Conservation (phyloP, 2,329 filamentous ascomycete species). For the Ophidiomyces ophidiicola region DNA sequence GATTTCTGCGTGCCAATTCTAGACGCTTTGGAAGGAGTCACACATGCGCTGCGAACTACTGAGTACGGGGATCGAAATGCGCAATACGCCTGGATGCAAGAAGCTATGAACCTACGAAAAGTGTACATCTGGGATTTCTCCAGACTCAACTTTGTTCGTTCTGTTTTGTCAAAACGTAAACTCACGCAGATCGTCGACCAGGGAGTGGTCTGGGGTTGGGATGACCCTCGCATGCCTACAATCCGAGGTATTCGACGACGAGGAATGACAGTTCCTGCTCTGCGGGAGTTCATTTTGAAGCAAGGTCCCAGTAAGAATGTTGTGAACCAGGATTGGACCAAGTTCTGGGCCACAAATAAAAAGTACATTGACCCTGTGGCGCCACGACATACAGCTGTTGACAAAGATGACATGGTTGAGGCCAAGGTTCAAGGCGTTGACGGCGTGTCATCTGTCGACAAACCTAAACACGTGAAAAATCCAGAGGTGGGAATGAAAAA, state of each 20-base stretch:
- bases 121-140: conserved; percentile 43
- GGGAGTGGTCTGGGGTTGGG: conserved; percentile 40
- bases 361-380: conserved; percentile 56
- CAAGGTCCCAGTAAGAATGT: conserved; percentile 32
- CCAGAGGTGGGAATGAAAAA: conserved; percentile 24
- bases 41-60: conserved; percentile 52
- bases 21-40: conserved; percentile 51
- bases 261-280: conserved; percentile 19
- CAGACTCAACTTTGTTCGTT: conserved; percentile 42
- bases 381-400: conserved; percentile 23
- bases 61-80: conserved; percentile 45
- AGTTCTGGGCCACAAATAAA: conserved; percentile 47
- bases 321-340: conserved; percentile 32
- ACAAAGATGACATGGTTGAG: conserved; percentile 19
- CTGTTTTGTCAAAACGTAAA: conserved; percentile 41
- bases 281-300: conserved; percentile 32
- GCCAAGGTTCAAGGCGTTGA: conserved; percentile 41
- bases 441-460: conserved; percentile 40
- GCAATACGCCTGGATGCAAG: conserved; percentile 42
- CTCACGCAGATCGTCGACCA: conserved; percentile 40
- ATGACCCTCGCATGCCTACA: conserved; percentile 41
- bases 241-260: conserved; percentile 40
- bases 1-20: conserved; percentile 55
- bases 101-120: conserved; percentile 35
- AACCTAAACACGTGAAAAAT: conserved; percentile 25